Evolutionary conservation across 2,329 filamentous ascomycete genomes (phyloP).

Genomic region (Xylariaceae sp.): DNA sequence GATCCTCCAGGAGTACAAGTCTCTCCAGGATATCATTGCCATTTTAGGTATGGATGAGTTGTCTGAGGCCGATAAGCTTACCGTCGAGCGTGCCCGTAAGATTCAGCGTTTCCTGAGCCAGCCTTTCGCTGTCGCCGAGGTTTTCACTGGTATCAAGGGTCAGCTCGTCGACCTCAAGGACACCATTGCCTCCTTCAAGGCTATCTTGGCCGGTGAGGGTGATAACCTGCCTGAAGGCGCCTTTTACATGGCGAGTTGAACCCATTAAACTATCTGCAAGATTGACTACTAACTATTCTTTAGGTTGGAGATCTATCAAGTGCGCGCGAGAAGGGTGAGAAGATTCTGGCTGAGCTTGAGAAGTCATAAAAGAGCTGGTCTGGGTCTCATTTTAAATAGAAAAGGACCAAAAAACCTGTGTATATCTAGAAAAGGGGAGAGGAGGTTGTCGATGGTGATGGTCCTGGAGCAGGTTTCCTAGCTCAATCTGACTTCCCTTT

Average conservation of each 20-base stretch:
- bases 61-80: conserved; percentile 98
- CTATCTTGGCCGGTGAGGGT: conserved; percentile 90
- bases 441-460: too few species aligned
- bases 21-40: conserved; percentile 99
- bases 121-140: conserved; percentile 85
- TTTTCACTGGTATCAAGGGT: conserved; percentile 93
- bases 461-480: conserved; percentile 46
- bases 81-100: conserved; percentile 99
- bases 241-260: conserved; percentile 99
- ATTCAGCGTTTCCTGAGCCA: conserved; percentile 99
- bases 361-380: conserved; percentile 43
- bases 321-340: conserved; percentile 95
- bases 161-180: conserved; percentile 97
- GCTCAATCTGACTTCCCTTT: conserved; percentile 54
- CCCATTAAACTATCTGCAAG: too few species aligned
- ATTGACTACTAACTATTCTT: too few species aligned
- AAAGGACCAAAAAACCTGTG: conserved; percentile 43
- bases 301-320: conserved; percentile 94
- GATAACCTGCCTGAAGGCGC: conserved; percentile 91
- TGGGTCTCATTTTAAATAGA: conserved; percentile 32
- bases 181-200: conserved; percentile 96
- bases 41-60: conserved; percentile 99
- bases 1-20: conserved; percentile 99
- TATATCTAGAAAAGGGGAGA: conserved; percentile 53
- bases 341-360: conserved; percentile 96